Conservation (phyloP, 768 basidiomycete species). For the Paxillus involutus region DNA sequence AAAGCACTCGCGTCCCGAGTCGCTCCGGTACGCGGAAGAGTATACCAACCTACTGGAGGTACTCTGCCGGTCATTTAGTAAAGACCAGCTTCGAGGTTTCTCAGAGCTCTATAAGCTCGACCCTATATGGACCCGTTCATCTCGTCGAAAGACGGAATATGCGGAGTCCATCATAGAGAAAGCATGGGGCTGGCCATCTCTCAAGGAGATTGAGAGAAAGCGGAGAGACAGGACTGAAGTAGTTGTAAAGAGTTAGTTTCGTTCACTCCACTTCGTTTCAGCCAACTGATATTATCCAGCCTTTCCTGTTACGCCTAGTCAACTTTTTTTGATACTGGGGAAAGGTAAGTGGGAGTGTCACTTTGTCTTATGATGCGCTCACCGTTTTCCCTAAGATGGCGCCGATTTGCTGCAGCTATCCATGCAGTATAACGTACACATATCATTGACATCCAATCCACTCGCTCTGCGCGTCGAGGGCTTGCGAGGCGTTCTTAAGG, state of each 20-base stretch:
- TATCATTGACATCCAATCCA: slow-evolving; percentile 57
- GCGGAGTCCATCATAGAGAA: slow-evolving; percentile 59
- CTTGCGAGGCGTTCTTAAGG: slow-evolving; percentile 48
- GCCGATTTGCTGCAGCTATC: slow-evolving; percentile 58
- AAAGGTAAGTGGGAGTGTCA: slow-evolving; percentile 44
- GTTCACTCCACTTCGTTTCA: slow-evolving; percentile 3
- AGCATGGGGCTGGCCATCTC: slow-evolving; percentile 68
- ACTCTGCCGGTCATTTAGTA: slow-evolving; percentile 63
- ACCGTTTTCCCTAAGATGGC: slow-evolving; percentile 49
- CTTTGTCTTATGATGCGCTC: slow-evolving; percentile 5
- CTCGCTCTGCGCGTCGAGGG: slow-evolving; percentile 63
- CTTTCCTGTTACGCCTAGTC: slow-evolving; percentile 53
- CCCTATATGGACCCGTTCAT: slow-evolving; percentile 30
- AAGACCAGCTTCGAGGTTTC: slow-evolving; percentile 58
- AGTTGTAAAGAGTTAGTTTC: slow-evolving; percentile 43
- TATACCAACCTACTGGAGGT: slow-evolving; percentile 54
- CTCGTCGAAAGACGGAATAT: slow-evolving; percentile 38
- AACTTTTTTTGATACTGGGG: slow-evolving; percentile 72
- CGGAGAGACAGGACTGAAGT: slow-evolving; percentile 51
- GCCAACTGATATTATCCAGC: slow-evolving; percentile 35
- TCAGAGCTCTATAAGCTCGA: slow-evolving; percentile 47
- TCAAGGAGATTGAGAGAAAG: slow-evolving; percentile 50
- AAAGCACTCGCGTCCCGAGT: slow-evolving; percentile 38
- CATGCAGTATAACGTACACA: slow-evolving; percentile 57
- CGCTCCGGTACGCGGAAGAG: slow-evolving; percentile 47